Base-by-base conservation (phyloP, 805 yeast genomes). In the Saccharomycopsis fibuligera region DNA sequence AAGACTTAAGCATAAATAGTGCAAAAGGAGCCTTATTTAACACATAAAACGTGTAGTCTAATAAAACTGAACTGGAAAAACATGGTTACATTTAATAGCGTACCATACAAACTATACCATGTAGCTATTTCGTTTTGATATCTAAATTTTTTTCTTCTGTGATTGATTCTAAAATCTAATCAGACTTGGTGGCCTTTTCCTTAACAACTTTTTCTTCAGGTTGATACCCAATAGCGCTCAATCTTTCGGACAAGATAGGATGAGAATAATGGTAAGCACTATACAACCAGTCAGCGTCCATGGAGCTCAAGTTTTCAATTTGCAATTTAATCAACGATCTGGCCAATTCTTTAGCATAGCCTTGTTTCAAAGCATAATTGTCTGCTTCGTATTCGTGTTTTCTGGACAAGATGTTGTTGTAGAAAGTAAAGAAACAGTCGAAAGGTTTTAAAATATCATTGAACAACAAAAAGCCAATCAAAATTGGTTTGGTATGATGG, bases 371-470 rank as follows among this genome's bases (percentile, higher is more conserved):
- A 16, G 98, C 96, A 63, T 76, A 89, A 54, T 74, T 79, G 64
- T 91, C 99, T 16, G 99, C 98, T 68, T 93, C 88, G 61, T 82
- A 93, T 68, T 93, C 99, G 58, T 84, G 85, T 57, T 79, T 78
- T 75, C 99, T 86, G 5, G 90, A 79, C 50, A 89, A 63, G 44
- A 79, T 66, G 62, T 87, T 84, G 74, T 78, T 75, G 19, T 68
- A 67, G 58, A 88, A 88, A 53, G 79, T 76, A 62, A 84, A 64
- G 21, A 78, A 62, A 54, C 86, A 77, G 60, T 84, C 89, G 40
- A 88, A 58, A 10, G 99, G 98, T 48, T 80, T 75, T 58, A 86
- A 74, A 53, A 89, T 70, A 60, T 88, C 95, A 54, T 75, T 74
- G 65, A 89, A 91, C 53, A 91, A 70, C 55, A 83, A 61, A 66